These are phyloP conservation scores for Arbutus unedo DNA, from an alignment of 148 eudicot genomes.

Conservation along the genomic window DNA sequence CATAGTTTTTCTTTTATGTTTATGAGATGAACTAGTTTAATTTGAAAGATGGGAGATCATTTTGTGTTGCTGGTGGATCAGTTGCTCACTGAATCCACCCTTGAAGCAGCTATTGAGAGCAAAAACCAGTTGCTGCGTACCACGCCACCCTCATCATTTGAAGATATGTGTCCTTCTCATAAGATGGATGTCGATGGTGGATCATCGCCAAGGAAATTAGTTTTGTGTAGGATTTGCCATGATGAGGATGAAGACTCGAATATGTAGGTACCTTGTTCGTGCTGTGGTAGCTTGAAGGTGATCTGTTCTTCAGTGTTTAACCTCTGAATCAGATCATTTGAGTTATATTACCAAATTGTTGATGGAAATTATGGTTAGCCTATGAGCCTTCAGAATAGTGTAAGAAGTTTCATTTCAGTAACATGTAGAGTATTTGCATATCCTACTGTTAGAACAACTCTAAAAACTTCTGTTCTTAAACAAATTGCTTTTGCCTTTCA, in stretches of 20 bases:
- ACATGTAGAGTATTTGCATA: not conserved
- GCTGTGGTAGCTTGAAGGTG: slow-evolving; percentile 85
- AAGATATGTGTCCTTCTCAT: slow-evolving; percentile 28
- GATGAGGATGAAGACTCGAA: slow-evolving; percentile 71
- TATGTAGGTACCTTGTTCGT: slow-evolving; percentile 84
- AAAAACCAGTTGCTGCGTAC: slow-evolving; percentile 23
- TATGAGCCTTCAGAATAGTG: not conserved
- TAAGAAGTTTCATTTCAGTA: not conserved
- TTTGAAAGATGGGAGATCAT: slow-evolving; percentile 31
- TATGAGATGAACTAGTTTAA: not conserved
- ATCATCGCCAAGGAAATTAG: slow-evolving; percentile 37
- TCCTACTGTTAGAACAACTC: not conserved
- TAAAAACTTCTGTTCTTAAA: too few species aligned
- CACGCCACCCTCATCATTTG: slow-evolving; percentile 7
- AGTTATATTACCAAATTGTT: not conserved
- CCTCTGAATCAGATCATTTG: not conserved
- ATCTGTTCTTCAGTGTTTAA: slow-evolving; percentile 10
- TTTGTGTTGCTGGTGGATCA: slow-evolving; percentile 33
- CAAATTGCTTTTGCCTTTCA: too few species aligned
- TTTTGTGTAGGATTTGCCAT: slow-evolving; percentile 79
- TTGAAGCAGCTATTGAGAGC: slow-evolving; percentile 25
- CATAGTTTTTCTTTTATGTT: not conserved
- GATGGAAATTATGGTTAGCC: not conserved
- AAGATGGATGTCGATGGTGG: slow-evolving; percentile 45
- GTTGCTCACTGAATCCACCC: slow-evolving; percentile 31